Evolutionary conservation across 371 early-diverging fungal species (phyloP), one percentile per base, ranked within the genome.

Genomic region (Syncephalastrum contaminatum): DNA sequence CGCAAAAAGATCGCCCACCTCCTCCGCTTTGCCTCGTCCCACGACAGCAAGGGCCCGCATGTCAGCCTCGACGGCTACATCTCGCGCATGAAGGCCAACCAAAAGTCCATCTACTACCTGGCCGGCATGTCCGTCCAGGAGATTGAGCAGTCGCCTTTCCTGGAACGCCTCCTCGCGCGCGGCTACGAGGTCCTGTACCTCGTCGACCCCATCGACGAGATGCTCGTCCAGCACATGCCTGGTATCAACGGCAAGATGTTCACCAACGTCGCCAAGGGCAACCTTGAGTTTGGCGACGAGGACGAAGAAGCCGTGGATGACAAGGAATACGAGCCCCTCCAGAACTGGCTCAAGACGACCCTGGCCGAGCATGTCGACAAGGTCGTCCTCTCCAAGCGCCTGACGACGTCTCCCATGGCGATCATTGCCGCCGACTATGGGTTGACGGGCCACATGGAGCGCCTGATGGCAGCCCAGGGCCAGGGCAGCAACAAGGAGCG

Each of bases 111-210:
- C 58, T 95, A 87, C 65, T 92, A 85, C 60, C 59, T 94, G 47
- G 90, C 96, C 6, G 98, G 95, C 49, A 56, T 77, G 48, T 75
- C 74, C 16, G 63, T 88, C 2, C 78, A 85, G 4, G 90, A 90
- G 62, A 82, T 93, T 46, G 80, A 88, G 68, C 82, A 85, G 50
- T 87, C 89, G 12, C 96, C 98, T 6, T 91, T 92, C 63, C 80
- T 96, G 42, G 96, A 96, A 72, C 78, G 81, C n/a, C 77, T 94
- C 10, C 60, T 89, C 42, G 87, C 88, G 2, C 84, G 89, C 42
- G 94, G 96, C 4, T 95, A 89, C 58, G 96, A 96, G 68, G 96
- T 98, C 21, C 66, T 98, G 44, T 93, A 84, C 75, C 84, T 97
- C 77, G 69, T 72, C 18, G 96, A 96, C 56, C 90, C 96, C n/a